A percentile compares a stretch with the other conserved stretches of the same genome.
Conservation (phyloP, 768 basidiomycete species). For the Lactarius tabidus region DNA sequence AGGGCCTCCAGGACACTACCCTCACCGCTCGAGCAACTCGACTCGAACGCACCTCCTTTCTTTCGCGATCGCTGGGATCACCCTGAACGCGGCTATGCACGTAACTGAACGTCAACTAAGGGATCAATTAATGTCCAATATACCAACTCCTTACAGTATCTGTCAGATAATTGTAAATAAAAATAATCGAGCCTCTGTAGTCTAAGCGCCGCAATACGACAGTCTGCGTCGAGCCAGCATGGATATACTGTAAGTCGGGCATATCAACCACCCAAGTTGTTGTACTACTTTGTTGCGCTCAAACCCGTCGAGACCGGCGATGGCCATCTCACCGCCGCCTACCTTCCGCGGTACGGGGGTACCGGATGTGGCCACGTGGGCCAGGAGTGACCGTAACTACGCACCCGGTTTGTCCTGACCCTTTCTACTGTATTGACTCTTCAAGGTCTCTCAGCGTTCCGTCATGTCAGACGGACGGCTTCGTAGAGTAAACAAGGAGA, state of each 20-base stretch:
- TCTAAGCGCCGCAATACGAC: no score
- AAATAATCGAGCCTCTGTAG: no score
- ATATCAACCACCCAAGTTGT: no score
- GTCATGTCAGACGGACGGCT: conserved; percentile 64
- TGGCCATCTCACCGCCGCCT: conserved; percentile 44
- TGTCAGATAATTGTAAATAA: no score
- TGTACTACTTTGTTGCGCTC: conserved; percentile 78
- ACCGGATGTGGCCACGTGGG: conserved; percentile 4
- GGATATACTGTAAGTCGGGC: no score
- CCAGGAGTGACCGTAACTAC: not conserved
- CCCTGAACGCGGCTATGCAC: conserved; percentile 65
- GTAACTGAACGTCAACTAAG: no score
- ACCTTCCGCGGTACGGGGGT: conserved; percentile 1
- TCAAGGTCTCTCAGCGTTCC: not conserved
- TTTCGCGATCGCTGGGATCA: conserved; percentile 79
- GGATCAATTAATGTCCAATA: no score
- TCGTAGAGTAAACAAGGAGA: conserved; percentile 95
- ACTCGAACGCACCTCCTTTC: conserved; percentile 66
- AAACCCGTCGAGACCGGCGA: conserved; percentile 83
- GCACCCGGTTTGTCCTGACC: no score
- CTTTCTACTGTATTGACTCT: no score
- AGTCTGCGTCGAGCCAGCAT: no score
- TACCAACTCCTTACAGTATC: no score
- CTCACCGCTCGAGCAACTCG: conserved; percentile 76
- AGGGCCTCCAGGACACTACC: conserved; percentile 72